Evolutionary conservation across 495 filamentous ascomycete species (phyloP).

Genomic region (Aspergillus funiculosus): DNA sequence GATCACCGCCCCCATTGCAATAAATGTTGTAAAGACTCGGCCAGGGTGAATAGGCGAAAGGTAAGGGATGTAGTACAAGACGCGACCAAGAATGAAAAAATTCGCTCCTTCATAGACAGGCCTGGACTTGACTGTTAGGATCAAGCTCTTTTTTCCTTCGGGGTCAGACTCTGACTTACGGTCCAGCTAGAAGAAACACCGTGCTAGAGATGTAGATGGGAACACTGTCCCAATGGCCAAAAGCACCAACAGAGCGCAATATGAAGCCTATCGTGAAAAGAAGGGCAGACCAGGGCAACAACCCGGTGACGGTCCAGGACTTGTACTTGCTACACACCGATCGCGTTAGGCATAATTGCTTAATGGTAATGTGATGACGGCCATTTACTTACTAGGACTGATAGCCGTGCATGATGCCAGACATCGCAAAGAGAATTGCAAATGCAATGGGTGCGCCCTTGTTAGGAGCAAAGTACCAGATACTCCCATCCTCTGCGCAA

Average conservation of each 20-base stretch:
- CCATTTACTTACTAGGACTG: slow-evolving; percentile 51
- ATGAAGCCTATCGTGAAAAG: slow-evolving; percentile 56
- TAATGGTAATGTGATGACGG: not conserved
- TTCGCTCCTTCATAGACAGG: slow-evolving; percentile 70
- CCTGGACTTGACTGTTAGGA: slow-evolving; percentile 36
- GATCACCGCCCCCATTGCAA: slow-evolving; percentile 54
- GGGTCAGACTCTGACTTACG: slow-evolving; percentile 42
- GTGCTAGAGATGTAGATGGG: slow-evolving; percentile 54
- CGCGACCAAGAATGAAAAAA: slow-evolving; percentile 69
- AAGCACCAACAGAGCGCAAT: slow-evolving; percentile 50
- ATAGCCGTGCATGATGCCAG: slow-evolving; percentile 53
- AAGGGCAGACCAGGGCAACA: slow-evolving; percentile 47
- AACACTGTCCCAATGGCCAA: slow-evolving; percentile 52
- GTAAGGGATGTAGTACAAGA: slow-evolving; percentile 74
- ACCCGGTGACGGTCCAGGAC: slow-evolving; percentile 48
- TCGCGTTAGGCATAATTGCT: slow-evolving; percentile 2
- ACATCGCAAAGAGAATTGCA: slow-evolving; percentile 56
- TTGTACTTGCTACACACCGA: slow-evolving; percentile 34
- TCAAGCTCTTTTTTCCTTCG: not conserved
- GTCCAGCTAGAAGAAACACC: slow-evolving; percentile 56
- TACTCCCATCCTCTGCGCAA: slow-evolving; percentile 42
- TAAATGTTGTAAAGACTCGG: slow-evolving; percentile 69
- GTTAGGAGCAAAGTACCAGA: slow-evolving; percentile 71
- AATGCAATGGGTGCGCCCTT: slow-evolving; percentile 66
- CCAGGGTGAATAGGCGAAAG: slow-evolving; percentile 73